These are phyloP conservation scores for Spinacia oleracea DNA, from an alignment of 179 eudicot species.

Conservation along the genomic window DNA sequence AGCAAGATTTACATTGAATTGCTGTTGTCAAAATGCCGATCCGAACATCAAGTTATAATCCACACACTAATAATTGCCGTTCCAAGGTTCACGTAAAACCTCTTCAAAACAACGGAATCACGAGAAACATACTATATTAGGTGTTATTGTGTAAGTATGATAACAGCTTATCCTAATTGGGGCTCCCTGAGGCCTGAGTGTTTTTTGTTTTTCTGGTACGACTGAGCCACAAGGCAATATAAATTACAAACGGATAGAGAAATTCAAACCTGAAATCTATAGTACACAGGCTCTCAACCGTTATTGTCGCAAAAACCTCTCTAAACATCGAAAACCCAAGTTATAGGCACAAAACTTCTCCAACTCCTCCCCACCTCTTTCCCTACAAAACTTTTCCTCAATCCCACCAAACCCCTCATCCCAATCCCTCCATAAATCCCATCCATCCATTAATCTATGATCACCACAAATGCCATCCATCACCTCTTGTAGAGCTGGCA, in stretches of 20 bases:
- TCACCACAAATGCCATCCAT: constrained; percentile 56
- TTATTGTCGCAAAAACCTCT: constrained; percentile 50
- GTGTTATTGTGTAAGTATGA: neutral
- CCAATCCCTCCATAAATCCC: constrained; percentile 61
- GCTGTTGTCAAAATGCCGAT: neutral
- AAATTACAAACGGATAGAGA: too few relatives aligned
- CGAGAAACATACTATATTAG: neutral
- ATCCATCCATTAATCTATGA: constrained; percentile 34
- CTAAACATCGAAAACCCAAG: constrained; percentile 80
- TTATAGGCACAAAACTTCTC: constrained; percentile 72
- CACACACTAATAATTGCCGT: too few relatives aligned
- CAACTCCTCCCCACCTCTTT: constrained; percentile 69
- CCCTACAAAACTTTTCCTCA: constrained; percentile 61
- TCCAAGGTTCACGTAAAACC: too few relatives aligned
- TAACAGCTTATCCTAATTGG: too few relatives aligned
- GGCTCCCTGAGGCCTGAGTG: too few relatives aligned
- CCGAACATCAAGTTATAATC: neutral
- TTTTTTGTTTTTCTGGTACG: too few relatives aligned
- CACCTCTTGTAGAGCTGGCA: too few relatives aligned
- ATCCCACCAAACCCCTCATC: constrained; percentile 62
- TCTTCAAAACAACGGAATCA: neutral
- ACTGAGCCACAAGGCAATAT: too few relatives aligned
- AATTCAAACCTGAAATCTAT: too few relatives aligned
- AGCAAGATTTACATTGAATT: neutral
- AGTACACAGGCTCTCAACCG: too few relatives aligned